phyloP scores from a whole-genome alignment of 2,329 filamentous ascomycete species.

The Xylariaceae sp. region DNA sequence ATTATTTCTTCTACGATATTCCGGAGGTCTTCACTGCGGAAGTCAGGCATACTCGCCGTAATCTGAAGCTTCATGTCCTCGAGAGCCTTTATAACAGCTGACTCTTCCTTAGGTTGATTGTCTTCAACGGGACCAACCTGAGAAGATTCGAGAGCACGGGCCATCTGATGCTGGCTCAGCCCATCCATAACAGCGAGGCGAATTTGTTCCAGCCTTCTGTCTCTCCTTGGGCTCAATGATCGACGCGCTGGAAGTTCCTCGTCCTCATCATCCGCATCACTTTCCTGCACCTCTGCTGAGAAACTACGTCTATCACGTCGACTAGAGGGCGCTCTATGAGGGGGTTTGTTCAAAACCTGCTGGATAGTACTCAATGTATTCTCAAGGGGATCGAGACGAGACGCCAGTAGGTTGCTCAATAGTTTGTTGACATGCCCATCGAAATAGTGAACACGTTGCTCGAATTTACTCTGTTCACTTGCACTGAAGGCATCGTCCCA shows the following conservation, averaged over 20 bases:
- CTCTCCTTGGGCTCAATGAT: constrained; percentile 71
- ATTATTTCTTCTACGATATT: constrained; percentile 61
- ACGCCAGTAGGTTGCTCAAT: constrained; percentile 71
- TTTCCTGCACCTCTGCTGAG: constrained; percentile 69
- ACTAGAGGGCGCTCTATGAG: constrained; percentile 51
- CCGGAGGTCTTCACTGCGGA: constrained; percentile 52
- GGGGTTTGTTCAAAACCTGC: constrained; percentile 57
- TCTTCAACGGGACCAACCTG: constrained; percentile 28
- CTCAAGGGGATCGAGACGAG: constrained; percentile 76
- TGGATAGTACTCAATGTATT: constrained; percentile 74
- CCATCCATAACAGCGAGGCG: constrained; percentile 70
- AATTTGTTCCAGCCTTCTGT: constrained; percentile 80
- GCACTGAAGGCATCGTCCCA: constrained; percentile 87
- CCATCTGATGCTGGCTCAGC: constrained; percentile 54
- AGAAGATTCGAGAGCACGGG: constrained; percentile 33
- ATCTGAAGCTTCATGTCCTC: constrained; percentile 57
- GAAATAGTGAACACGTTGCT: constrained; percentile 80
- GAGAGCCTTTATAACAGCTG: constrained; percentile 62
- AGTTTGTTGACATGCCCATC: constrained; percentile 85
- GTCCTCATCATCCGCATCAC: constrained; percentile 92
- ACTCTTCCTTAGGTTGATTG: constrained; percentile 38
- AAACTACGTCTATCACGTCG: constrained; percentile 59
- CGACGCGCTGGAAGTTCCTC: constrained; percentile 63
- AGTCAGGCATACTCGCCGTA: constrained; percentile 41
- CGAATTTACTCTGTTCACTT: constrained; percentile 77